These are phyloP conservation scores for Drechslerella coelobrocha DNA, from an alignment of 2,329 filamentous ascomycete genomes.

Conservation along the genomic window DNA sequence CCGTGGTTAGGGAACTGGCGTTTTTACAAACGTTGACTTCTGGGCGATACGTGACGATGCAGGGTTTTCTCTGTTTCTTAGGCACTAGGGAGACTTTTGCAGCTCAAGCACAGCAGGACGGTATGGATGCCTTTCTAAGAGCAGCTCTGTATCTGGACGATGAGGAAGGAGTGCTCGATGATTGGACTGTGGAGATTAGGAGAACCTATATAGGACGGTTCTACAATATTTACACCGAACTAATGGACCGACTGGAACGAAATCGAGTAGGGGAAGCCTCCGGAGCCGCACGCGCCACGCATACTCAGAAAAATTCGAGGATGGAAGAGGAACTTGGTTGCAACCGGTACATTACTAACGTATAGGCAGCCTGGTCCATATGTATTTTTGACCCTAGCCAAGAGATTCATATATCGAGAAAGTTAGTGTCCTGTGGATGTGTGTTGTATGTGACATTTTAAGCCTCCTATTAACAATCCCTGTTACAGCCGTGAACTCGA, in stretches of 20 bases:
- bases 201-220: background rate
- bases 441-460: constrained; percentile 6
- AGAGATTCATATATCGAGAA: too few relatives aligned
- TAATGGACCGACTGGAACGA: background rate
- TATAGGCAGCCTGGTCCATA: too few relatives aligned
- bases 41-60: background rate
- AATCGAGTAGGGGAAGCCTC: background rate
- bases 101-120: background rate
- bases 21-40: constrained; percentile 5
- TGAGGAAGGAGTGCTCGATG: background rate
- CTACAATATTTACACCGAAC: background rate
- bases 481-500: constrained; percentile 11
- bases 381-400: too few relatives aligned
- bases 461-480: background rate
- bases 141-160: constrained; percentile 1
- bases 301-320: background rate
- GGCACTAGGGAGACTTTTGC: background rate
- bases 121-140: background rate
- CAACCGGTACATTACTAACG: background rate
- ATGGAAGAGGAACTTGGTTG: background rate
- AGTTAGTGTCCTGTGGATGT: background rate
- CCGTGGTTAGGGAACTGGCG: background rate
- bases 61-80: background rate
- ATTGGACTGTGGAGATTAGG: background rate
- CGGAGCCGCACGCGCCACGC: background rate